Base-by-base conservation (phyloP, 2,329 filamentous ascomycete genomes). In the Onygenales sp. region DNA sequence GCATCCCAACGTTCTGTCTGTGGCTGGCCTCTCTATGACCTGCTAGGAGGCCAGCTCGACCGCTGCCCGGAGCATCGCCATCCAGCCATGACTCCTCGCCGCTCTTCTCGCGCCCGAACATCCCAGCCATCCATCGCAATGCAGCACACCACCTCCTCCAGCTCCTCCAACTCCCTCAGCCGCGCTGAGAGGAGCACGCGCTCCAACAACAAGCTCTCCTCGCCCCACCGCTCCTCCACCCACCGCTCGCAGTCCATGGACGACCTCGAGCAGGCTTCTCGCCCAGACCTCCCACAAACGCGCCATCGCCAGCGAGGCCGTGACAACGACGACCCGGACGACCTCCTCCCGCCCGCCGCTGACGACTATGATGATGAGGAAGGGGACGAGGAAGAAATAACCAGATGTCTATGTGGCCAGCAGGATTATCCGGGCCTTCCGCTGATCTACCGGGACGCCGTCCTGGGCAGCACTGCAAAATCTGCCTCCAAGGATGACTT, bases 391-490 rank as follows among this genome's bases (percentile, higher is more conserved):
- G 91, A 96, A 66, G 93, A 97, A 75, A 84, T 93, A 53, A 95
- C 95, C 66, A 84, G 93, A 61, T 98, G 93, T 74, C 85, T 98
- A 59, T 98, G 93, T 72, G 91, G 90, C 62, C 85, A 87, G 63
- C 89, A 94, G 65, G 93, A 98, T 54, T 97, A 97, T 72, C 93
- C 93, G 21, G 93, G 93, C 52, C 87, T 79, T 56, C 81, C 81
- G 53, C 73, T 71, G 54, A 72, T 84, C 63, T 81, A 86, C 55
- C 80, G 81, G 57, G 69, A 67, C 63, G 70, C 71, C 65, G 65
- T 69, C 54, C 78, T 81, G 62, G 79, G 85, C 59, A 75, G 78
- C 53, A 76, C 78, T 62, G 79, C 84, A 59, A 76, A 78, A 52
- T 75, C 78, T 59, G 74, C 72, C 43, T 66, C 77, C 57, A 83